A percentile compares a stretch with the other conserved stretches of the same genome.
These are phyloP conservation scores for Rubroboletus pulcherrimus DNA, from an alignment of 768 basidiomycete species.

Conservation along the genomic window DNA sequence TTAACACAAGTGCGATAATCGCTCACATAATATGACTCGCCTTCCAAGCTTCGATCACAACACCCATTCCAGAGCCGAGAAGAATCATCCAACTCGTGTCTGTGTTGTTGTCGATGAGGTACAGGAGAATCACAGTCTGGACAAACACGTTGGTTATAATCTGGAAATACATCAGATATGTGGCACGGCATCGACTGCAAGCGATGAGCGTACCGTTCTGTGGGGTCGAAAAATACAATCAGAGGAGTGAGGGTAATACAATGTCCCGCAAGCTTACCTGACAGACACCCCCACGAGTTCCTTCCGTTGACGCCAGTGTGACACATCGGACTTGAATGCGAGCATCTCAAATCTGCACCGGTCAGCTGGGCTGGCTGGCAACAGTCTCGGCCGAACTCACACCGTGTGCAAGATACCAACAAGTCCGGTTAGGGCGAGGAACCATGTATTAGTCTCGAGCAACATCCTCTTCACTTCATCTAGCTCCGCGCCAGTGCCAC, in stretches of 20 bases:
- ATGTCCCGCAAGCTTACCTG: slow-evolving; percentile 46
- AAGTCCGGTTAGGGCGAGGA: slow-evolving; percentile 76
- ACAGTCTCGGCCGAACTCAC: slow-evolving; percentile 42
- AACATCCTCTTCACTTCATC: slow-evolving; percentile 97
- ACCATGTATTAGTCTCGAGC: slow-evolving; percentile 82
- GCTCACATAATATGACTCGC: slow-evolving; percentile 33
- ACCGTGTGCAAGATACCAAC: slow-evolving; percentile 87
- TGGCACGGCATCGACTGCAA: slow-evolving; percentile 10
- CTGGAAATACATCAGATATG: slow-evolving; percentile 26
- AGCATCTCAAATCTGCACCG: slow-evolving; percentile 81
- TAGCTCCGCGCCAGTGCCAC: slow-evolving; percentile 61
- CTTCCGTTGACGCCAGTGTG: slow-evolving; percentile 92
- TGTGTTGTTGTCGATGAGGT: slow-evolving; percentile 91
- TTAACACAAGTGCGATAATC: slow-evolving; percentile 12
- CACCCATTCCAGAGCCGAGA: slow-evolving; percentile 77
- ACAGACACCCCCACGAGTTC: slow-evolving; percentile 95
- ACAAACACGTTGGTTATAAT: slow-evolving; percentile 93
- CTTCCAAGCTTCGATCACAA: slow-evolving; percentile 94
- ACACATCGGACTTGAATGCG: slow-evolving; percentile 92
- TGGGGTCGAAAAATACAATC: slow-evolving; percentile 18
- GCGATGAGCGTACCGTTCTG: slow-evolving; percentile 50
- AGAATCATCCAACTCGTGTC: slow-evolving; percentile 99
- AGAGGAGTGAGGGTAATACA: slow-evolving; percentile 9
- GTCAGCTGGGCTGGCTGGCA: slow-evolving; percentile 10
- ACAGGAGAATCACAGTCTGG: slow-evolving; percentile 85